Conservation (phyloP, 2,329 filamentous ascomycete species). For the Talaromyces marneffei region DNA sequence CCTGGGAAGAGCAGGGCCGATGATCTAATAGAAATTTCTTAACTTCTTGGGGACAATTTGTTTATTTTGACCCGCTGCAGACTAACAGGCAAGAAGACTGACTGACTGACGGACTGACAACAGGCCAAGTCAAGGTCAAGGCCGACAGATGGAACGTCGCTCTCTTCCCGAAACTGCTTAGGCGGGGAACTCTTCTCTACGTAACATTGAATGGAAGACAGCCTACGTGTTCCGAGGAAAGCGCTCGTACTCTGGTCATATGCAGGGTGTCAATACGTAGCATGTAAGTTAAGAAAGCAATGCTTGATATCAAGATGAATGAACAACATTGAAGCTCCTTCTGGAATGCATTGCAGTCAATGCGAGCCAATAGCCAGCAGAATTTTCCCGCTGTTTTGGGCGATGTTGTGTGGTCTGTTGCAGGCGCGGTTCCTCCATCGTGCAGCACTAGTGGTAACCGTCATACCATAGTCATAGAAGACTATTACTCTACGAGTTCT, state of each 20-base stretch:
- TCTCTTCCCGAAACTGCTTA: constrained; percentile 5
- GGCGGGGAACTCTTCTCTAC: constrained; percentile 3
- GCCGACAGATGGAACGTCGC: constrained; percentile 7
- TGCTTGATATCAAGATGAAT: not conserved
- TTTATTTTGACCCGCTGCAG: constrained; percentile 32
- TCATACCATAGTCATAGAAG: not conserved
- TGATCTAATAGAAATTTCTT: constrained; percentile 3
- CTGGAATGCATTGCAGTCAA: not conserved
- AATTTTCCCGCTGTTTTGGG: not conserved
- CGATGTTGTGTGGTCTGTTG: not conserved
- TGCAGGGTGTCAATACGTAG: not conserved
- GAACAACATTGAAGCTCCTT: not conserved
- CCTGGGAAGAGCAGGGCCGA: not conserved
- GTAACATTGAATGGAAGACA: not conserved
- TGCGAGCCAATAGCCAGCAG: not conserved
- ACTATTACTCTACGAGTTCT: no score
- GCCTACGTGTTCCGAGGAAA: not conserved
- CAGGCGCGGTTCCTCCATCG: not conserved
- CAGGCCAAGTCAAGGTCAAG: not conserved
- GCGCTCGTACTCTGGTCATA: not conserved
- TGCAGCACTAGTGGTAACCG: constrained; percentile 1
- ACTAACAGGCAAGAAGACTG: constrained; percentile 8
- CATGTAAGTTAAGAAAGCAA: not conserved
- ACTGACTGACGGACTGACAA: not conserved
- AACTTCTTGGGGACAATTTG: constrained; percentile 14